phyloP scores from a whole-genome alignment of 75 land plant species.

The Larix kaempferi region DNA sequence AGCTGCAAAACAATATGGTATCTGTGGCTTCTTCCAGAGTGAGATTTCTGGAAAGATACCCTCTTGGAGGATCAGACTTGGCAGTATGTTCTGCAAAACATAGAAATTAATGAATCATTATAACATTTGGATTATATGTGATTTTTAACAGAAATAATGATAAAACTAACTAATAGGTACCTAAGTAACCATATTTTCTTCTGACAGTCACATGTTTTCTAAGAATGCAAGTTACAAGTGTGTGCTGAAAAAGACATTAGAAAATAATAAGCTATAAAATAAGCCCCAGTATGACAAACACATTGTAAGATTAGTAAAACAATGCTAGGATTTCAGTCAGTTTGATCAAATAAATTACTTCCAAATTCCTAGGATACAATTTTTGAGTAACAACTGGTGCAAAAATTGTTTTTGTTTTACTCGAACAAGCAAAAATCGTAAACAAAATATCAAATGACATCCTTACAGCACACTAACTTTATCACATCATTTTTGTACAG shows the following conservation, averaged over 20 bases:
- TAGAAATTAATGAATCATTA: no score
- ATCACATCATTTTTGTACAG: neutral
- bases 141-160: no score
- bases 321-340: neutral
- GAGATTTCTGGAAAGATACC: slow-evolving; percentile 44
- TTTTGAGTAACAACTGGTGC: neutral
- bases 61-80: slow-evolving; percentile 23
- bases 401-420: neutral
- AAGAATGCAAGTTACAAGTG: no score
- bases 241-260: no score
- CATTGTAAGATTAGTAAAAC: neutral
- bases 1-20: slow-evolving; percentile 79
- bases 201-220: no score
- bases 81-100: slow-evolving; percentile 33
- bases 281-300: no score
- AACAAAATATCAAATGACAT: slow-evolving; percentile 2
- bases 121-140: no score
- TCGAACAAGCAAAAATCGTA: neutral
- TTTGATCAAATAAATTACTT: neutral
- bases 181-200: no score
- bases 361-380: neutral
- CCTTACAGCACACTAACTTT: neutral
- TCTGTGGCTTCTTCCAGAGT: slow-evolving; percentile 84
- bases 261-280: no score
- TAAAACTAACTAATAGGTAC: no score